Evolutionary conservation across 441 rosid species (phyloP).

Genomic region (Francoa sonchifolia): DNA sequence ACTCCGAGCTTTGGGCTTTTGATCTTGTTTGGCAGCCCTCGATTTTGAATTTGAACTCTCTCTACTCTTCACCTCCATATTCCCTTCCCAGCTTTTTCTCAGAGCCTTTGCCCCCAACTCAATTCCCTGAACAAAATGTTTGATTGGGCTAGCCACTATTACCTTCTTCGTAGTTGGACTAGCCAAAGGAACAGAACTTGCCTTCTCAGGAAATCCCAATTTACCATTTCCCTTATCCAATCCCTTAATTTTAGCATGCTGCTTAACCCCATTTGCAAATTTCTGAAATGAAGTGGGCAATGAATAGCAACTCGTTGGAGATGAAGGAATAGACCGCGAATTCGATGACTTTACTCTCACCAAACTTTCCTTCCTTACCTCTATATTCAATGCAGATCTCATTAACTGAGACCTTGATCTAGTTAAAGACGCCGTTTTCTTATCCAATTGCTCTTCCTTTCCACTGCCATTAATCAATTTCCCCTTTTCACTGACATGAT

Average conservation of each 20-base stretch:
- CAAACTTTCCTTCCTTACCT: conserved; percentile 47
- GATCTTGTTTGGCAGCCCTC: conserved; percentile 32
- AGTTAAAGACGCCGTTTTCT: conserved; percentile 22
- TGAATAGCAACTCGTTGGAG: conserved; percentile 82
- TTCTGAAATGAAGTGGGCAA: conserved; percentile 78
- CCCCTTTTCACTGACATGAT: conserved; percentile 32
- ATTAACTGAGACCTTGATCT: conserved; percentile 52
- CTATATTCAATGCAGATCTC: conserved; percentile 29
- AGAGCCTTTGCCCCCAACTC: conserved; percentile 80
- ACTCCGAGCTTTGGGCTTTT: conserved; percentile 41
- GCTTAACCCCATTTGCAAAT: conserved; percentile 66
- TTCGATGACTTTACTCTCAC: conserved; percentile 39
- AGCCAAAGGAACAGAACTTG: conserved; percentile 29
- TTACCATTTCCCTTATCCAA: conserved; percentile 38
- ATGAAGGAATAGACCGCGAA: conserved; percentile 70
- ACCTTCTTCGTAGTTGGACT: conserved; percentile 43
- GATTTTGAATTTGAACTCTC: conserved; percentile 36
- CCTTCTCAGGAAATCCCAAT: conserved; percentile 35
- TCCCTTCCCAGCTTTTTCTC: conserved; percentile 98
- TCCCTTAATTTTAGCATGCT: conserved; percentile 48
- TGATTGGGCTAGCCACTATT: conserved; percentile 29
- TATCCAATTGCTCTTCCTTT: conserved; percentile 35
- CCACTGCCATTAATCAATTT: conserved; percentile 32
- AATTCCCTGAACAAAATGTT: conserved; percentile 56
- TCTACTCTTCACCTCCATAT: conserved; percentile 44